Base-by-base conservation (phyloP, 2,329 filamentous ascomycete genomes). In the Stylonectria norvegica region DNA sequence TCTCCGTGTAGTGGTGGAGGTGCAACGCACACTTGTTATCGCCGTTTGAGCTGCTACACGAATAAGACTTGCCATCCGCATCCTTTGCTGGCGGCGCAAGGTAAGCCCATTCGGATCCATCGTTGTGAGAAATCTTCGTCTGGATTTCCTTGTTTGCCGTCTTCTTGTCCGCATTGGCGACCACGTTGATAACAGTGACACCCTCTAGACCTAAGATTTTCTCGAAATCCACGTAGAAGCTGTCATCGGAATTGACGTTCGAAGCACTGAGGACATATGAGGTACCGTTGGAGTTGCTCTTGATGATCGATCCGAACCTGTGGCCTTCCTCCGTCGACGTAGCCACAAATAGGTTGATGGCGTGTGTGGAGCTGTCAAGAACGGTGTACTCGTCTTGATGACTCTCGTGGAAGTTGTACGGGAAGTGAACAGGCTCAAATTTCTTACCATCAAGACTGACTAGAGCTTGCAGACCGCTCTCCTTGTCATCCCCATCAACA, bases 201-300 rank as follows among this genome's bases (percentile, higher is more conserved):
- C 93, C 93, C 64, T 98, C 91, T 11, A 98, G 73, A 3, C 89
- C 89, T 34, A 86, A 78, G 72, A 96, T 89, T 70, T 95, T 96
- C 63, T 98, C 93, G 64, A 95, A 98, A 61, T 98, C 93, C 31
- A 95, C 91, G 57, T 83, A 96, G 30, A 83, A 89, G 2, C 62
- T 54, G 10, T 75, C 69, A 59, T 96, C 82, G 53, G 88, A 79
- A 64, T 97, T 96, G 59, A 97, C 89, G 15, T 79, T 80, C 34
- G 79, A 72, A 17, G 93, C 73, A 63, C 87, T 94, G 49, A 95
- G 71, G 10, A 95, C 87, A 58, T 96, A 98, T 2, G 86, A 93
- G 1, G 93, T 98, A 38, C 93, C 93, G 60, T 98, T 97, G 56
- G 89, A 96, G 70, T 98, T 98, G 60, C 89, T 96, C 78, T 97